Evolutionary conservation across 1,284 basidiomycete species (phyloP).

Genomic region (Leccinum cinnamomeum): DNA sequence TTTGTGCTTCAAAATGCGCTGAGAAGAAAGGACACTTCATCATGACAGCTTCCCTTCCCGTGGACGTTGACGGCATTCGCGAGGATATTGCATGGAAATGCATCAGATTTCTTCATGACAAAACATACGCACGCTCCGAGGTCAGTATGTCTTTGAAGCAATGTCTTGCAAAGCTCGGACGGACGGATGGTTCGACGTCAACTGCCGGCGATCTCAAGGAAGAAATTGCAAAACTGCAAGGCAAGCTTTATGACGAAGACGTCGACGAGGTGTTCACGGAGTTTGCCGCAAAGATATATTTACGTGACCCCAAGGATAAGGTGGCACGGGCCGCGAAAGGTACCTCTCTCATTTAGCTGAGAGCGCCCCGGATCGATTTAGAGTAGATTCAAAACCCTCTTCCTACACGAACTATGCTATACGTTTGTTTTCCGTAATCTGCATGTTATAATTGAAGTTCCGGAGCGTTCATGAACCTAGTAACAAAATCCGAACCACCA

Average conservation of each 20-base stretch:
- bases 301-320: not conserved
- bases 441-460: too few relatives aligned
- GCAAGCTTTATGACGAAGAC: not conserved
- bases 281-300: not conserved
- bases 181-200: not conserved
- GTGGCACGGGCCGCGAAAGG: not conserved
- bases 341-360: not conserved
- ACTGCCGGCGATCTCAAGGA: not conserved
- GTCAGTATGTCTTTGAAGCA: too few relatives aligned
- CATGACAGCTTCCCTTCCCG: too few relatives aligned
- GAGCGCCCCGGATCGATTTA: too few relatives aligned
- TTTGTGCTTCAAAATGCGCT: not conserved
- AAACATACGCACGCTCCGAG: too few relatives aligned
- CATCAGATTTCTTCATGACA: not conserved
- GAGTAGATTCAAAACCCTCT: too few relatives aligned
- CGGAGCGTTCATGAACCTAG: too few relatives aligned
- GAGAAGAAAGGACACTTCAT: not conserved
- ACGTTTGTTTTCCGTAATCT: too few relatives aligned
- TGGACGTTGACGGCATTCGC: too few relatives aligned
- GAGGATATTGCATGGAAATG: not conserved
- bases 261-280: not conserved
- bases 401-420: too few relatives aligned
- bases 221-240: not conserved
- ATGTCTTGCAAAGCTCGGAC: not conserved
- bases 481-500: too few relatives aligned